phyloP scores from a whole-genome alignment of 768 basidiomycete species.

The Kwoniella dejecticola region DNA sequence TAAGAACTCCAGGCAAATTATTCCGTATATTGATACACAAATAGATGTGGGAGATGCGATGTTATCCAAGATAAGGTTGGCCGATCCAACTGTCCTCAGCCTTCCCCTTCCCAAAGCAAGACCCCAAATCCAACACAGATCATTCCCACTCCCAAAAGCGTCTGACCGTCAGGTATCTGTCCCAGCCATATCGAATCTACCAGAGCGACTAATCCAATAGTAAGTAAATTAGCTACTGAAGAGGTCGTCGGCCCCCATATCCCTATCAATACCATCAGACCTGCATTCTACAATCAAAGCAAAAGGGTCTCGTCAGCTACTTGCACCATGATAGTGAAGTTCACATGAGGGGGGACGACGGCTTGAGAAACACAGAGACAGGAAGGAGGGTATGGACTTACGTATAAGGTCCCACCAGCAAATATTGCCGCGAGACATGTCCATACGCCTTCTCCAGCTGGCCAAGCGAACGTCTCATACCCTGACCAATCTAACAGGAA shows the following conservation, averaged over 20 bases:
- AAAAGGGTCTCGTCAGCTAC: background rate
- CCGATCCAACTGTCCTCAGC: conserved; percentile 7
- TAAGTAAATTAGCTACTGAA: conserved; percentile 89
- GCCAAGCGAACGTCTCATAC: conserved; percentile 69
- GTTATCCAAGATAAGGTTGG: too few species aligned
- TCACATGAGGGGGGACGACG: background rate
- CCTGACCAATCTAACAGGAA: conserved; percentile 70
- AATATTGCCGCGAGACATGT: conserved; percentile 70
- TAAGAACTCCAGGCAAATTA: too few species aligned
- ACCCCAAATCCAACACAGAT: conserved; percentile 83
- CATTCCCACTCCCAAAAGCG: conserved; percentile 71
- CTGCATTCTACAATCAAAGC: conserved; percentile 62
- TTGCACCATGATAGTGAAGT: too few species aligned
- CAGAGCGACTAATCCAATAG: conserved; percentile 82
- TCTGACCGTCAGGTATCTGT: conserved; percentile 68
- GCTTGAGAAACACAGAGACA: background rate
- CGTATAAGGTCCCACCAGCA: conserved; percentile 67
- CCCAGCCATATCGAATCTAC: conserved; percentile 74
- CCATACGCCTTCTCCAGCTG: conserved; percentile 57
- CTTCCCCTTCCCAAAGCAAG: conserved; percentile 58
- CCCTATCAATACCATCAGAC: conserved; percentile 82
- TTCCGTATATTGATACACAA: too few species aligned
- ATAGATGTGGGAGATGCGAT: too few species aligned
- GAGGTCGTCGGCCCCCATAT: conserved; percentile 85
- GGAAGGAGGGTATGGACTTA: conserved; percentile 4